Base-by-base conservation (phyloP, 2,329 filamentous ascomycete species). In the Setomelanomma holmii region DNA sequence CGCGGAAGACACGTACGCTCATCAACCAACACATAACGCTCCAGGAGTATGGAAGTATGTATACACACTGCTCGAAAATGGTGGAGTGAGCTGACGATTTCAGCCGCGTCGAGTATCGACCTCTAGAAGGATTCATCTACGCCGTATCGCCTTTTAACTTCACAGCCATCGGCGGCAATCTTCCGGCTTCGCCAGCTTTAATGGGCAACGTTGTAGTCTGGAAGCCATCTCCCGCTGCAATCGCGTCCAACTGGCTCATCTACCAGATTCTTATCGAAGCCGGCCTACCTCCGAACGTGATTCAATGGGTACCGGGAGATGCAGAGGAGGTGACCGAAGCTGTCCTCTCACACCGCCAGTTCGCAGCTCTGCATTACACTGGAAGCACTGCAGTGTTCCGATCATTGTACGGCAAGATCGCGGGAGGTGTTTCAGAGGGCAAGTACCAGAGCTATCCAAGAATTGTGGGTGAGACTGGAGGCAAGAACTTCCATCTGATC, bases 91-190 rank as follows among this genome's bases (percentile, higher is more conserved):
- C 66, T 71, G 60, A 73, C 40, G 27, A 27, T 4, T 7, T 21
- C 38, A 83, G 81, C 78, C 86, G 93, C 36, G 84, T 92, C 54
- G 93, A 97, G 78, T 87, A 96, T 81, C 85, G 93, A 34, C 88
- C 93, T 16, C 85, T 98, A 3, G 93, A 98, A 76, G 93, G 93
- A 16, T 97, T 98, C 75, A 91, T 98, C 56, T 97, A 97, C 74
- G 93, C 93, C 30, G 86, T 97, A 66, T 91, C 88, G 53, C 93
- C 93, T 38, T 98, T 97, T 84, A 98, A 98, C 81, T 98, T 98
- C 79, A 97, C 93, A 19, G 93, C 93, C 58, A 96, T 98, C 65
- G 92, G 87, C 10, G 93, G 89, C 50, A 97, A 96, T 78, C 82
- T 98, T 36, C 86, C 89, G 14, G 89, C 86, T 41, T 88, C 90